phyloP scores from a whole-genome alignment of 176 grass and related monocot genomes.

The Otatea glauca region DNA sequence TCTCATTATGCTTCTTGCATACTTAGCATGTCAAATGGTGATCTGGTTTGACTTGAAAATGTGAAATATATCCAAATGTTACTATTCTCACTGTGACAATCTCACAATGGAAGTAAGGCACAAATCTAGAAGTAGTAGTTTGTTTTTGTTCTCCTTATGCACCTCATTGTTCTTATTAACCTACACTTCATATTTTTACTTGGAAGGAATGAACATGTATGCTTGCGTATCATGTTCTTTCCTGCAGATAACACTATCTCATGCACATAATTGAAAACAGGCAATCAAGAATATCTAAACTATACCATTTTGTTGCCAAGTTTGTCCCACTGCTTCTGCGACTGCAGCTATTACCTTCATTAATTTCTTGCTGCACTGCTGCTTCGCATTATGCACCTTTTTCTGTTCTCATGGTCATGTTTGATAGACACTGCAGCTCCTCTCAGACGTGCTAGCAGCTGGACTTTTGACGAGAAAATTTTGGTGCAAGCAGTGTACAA shows the following conservation, averaged over 20 bases:
- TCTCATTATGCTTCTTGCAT: neutral
- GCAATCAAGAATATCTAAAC: neutral
- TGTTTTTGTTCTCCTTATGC: neutral
- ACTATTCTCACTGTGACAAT: neutral
- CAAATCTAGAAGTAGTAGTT: neutral
- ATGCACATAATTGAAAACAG: constrained; percentile 21
- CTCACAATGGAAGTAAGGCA: neutral
- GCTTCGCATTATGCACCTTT: neutral
- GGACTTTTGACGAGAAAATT: constrained; percentile 87
- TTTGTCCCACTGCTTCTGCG: neutral
- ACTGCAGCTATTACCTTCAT: neutral
- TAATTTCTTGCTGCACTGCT: constrained; percentile 7
- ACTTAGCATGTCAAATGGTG: constrained; percentile 9
- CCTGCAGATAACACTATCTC: neutral
- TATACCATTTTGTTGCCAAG: neutral
- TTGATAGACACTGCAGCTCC: constrained; percentile 58
- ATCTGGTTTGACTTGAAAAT: neutral
- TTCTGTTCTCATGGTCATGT: constrained; percentile 38
- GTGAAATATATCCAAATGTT: neutral
- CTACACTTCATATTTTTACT: constrained; percentile 1
- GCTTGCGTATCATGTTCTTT: neutral
- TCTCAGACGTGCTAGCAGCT: constrained; percentile 66
- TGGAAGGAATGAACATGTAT: constrained; percentile 11
- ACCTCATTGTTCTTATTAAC: neutral
- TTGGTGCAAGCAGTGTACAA: constrained; percentile 91